Evolutionary conservation across 179 eudicot species (phyloP), one percentile per base, ranked within the genome.

Genomic region (Heliamphora pulchella): DNA sequence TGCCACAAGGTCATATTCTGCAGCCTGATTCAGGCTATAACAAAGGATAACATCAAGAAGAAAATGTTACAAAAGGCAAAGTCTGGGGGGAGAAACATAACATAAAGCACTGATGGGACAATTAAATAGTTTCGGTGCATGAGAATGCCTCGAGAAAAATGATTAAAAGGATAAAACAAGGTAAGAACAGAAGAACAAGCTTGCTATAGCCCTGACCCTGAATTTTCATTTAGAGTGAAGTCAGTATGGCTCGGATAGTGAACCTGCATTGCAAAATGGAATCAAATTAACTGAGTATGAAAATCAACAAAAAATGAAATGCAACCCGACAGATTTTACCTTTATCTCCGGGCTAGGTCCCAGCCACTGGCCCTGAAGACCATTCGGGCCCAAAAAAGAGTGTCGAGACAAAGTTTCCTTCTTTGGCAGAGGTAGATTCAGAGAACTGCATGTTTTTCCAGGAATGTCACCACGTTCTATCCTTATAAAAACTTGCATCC

Each of bases 351-450:
- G 71, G 75, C 81, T 91, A 67, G 98, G 98, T 51, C 88, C 92
- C 66, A 71, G 89, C 98, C 97, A 93, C 80, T 90, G 94, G 73
- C 90, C 84, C 69, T 86, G 91, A 82, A 95, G 91, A 77, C 98
- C 98, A 88, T 85, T 92, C 59, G 93, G 97, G 71, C 98, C 98
- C 80, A 96, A 84, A 73, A 95, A 82, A 8, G 98, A 90, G 88
- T 96, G 98, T 75, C 98, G 88, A n/a, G 97, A 91, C 86, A 96
- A 87, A 8, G 98, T 96, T 86, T 93, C 98, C 84, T 92, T 87
- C 85, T 94, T 96, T 66, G 98, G 97, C 83, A 88, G 88, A 82
- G 98, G 93, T 78, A 93, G 81, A 58, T 83, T 83, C 67, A 93
- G 78, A 81, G 93, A 91, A 81, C 98, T 92, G 92, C 79, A 82